Evolutionary conservation across 2,329 filamentous ascomycete genomes (phyloP).

Genomic region (Apiospora rasikravindrae): DNA sequence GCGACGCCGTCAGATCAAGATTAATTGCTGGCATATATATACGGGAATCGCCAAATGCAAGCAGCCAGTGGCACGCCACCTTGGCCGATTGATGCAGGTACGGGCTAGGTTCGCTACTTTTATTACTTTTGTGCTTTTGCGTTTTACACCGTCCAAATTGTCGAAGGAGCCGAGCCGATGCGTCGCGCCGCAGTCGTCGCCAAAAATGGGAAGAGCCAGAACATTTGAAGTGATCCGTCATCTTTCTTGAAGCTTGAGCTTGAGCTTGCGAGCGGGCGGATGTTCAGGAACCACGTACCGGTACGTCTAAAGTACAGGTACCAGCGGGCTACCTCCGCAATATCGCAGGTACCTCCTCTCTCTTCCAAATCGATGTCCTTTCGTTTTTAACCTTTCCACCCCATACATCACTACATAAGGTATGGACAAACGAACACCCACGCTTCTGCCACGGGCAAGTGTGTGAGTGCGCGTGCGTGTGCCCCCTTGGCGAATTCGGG

Average conservation of each 20-base stretch:
- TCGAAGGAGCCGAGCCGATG: constrained; percentile 11
- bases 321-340: background rate
- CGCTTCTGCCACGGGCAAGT: background rate
- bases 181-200: background rate
- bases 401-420: background rate
- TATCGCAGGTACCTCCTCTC: background rate
- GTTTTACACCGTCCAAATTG: background rate
- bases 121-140: background rate
- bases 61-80: background rate
- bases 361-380: no score
- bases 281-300: constrained; percentile 11
- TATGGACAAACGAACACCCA: constrained; percentile 11
- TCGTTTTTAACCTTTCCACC: background rate
- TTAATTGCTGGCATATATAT: background rate
- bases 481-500: background rate
- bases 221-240: constrained; percentile 14
- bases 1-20: constrained; percentile 7
- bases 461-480: background rate
- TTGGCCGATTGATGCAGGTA: constrained; percentile 11
- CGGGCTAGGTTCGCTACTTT: background rate
- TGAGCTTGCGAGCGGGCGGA: background rate
- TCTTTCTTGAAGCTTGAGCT: no score
- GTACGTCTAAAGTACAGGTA: background rate
- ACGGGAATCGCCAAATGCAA: background rate
- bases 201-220: background rate